Base-by-base conservation (phyloP, 352 stramenopile species). In the Globisporangium emineosum region DNA sequence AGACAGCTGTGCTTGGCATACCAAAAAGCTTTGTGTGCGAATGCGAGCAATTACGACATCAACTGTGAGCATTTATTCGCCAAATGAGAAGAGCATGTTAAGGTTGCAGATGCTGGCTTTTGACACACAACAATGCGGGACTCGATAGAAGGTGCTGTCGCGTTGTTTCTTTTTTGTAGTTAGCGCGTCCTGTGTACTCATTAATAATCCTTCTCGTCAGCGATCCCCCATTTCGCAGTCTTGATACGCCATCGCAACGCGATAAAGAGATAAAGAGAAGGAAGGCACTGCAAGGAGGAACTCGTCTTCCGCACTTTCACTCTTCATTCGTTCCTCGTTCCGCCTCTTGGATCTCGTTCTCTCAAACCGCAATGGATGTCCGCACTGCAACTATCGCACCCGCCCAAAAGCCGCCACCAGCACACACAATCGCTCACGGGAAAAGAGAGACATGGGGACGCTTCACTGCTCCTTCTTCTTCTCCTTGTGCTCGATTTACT, bases 401-500 rank as follows among this genome's bases (percentile, higher is more conserved):
- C 10, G n/a, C n/a, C 37, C 15, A 6, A 5, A 45, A 21, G 9
- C 37, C 9, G 15, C 37, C 37, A 45, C 13, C 37, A 45, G 17
- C 37, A n/a, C 37, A 17, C 4, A 21, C 37, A 40, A 40, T 17
- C 33, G 33, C 32, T 35, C 32, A 35, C 32, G 32, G 37, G n/a
- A n/a, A 45, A 15, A 4, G 15, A 45, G 37, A 45, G 37, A 45
- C 5, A 45, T 45, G 37, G 37, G 37, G 37, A 45, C n/a, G 21
- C 21, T 52, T 10, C 9, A 13, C 25, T 37, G 25, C 32, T n/a
- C 19, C 25, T 51, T 29, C 37, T n/a, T 54, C 10, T 1, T 57
- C 17, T 43, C 7, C 37, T n/a, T 29, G 6, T 45, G 37, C 37
- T 21, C n/a, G 30, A 25, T 57, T 59, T 81, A 95, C 67, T 88